Conservation (phyloP, 768 basidiomycete species). For the Coprinopsis strossmayeri region DNA sequence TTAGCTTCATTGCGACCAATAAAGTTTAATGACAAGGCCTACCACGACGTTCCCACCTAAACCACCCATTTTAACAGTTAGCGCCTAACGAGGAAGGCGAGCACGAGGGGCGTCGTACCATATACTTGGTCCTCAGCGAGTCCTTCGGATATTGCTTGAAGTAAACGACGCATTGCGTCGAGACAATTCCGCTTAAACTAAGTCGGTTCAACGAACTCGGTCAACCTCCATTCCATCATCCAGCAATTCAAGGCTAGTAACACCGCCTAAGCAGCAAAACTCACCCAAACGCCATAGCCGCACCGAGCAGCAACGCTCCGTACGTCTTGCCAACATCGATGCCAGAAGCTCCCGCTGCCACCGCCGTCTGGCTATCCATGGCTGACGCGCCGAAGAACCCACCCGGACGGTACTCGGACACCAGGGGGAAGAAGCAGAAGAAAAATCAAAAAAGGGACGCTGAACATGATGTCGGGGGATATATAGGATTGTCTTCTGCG, state of each 20-base stretch:
- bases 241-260: background rate
- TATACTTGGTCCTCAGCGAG: slow-evolving; percentile 18
- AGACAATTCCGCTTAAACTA: slow-evolving; percentile 37
- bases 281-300: slow-evolving; percentile 31
- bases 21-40: background rate
- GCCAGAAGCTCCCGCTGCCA: background rate
- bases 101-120: slow-evolving; percentile 21
- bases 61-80: slow-evolving; percentile 17
- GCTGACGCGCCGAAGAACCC: background rate
- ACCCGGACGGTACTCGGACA: background rate
- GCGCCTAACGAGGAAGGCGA: slow-evolving; percentile 13
- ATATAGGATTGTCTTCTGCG: background rate
- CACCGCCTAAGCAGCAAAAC: too few relatives aligned
- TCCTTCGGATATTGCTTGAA: slow-evolving; percentile 32
- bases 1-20: background rate
- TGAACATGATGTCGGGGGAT: background rate
- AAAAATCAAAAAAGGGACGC: background rate
- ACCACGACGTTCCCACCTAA: slow-evolving; percentile 17
- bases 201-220: background rate
- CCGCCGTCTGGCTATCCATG: background rate
- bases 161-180: slow-evolving; percentile 32
- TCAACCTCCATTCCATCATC: background rate
- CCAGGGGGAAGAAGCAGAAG: background rate
- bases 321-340: slow-evolving; percentile 26
- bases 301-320: slow-evolving; percentile 36